Evolutionary conservation across 257 asterid species (phyloP), one percentile per base, ranked within the genome.

Genomic region (Perilla frutescens): DNA sequence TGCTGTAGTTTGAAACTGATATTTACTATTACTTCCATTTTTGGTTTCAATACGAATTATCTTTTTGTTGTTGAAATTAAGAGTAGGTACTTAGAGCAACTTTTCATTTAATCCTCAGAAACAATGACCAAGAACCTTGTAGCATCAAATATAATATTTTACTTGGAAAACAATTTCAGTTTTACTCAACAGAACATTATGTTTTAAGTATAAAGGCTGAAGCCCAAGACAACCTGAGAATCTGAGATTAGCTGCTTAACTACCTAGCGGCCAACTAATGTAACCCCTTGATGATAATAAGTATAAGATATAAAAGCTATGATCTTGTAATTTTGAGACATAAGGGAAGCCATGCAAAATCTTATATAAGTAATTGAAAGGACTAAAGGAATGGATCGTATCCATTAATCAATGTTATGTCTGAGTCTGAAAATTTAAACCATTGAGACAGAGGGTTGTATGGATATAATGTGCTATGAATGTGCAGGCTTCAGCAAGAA

Each of bases 1-100:
- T 54, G 36, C 66, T 61, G 20, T 64, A 60, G 29, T 73, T 67
- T 51, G 50, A 56, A 36, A 49, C 72, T 70, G 54, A 48, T 66
- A 56, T 34, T 63, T 51, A 37, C 26, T 20, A 20, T 20, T 20
- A 20, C 26, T 61, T 74, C 50, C 36, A 20, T 59, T 14, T 73
- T 37, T 34, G 20, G 63, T 58, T 66, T 68, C 41, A 45, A 36
- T 64, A 61, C 54, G 29, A 63, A 57, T 9, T 51, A 32, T 41
- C 36, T 1, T 8, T 50, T 6, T 32, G 54, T 20, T 53, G 62
- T 70, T 59, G 44, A 70, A 59, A 31, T 39, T 40, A 45, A 26
- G 56, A 40, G 62, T 65, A 31, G 72, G 6, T 37, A 15, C 26
- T 44, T 32, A 20, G 26, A 20, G 26, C 26, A 37, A 56, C 29